These are phyloP conservation scores for Rhodotorula babjevae DNA, from an alignment of 768 basidiomycete genomes.

Conservation along the genomic window DNA sequence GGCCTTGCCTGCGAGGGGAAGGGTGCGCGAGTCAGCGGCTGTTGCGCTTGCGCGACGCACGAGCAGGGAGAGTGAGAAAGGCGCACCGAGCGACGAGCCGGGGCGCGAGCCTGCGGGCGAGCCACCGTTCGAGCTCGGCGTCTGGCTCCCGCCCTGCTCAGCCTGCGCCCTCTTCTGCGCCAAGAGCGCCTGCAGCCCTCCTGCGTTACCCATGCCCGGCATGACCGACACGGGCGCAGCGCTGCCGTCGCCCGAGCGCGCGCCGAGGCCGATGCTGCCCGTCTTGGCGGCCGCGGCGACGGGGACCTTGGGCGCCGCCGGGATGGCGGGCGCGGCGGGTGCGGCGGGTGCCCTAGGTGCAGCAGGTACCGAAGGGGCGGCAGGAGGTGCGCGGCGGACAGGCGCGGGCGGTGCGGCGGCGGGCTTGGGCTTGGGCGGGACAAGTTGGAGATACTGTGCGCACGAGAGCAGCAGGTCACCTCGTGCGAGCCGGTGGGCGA, in stretches of 20 bases:
- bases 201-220: constrained; percentile 58
- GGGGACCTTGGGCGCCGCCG: constrained; percentile 45
- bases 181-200: constrained; percentile 37
- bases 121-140: constrained; percentile 63
- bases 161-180: constrained; percentile 37
- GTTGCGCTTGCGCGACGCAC: no score
- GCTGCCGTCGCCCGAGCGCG: constrained; percentile 57
- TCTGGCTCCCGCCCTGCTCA: constrained; percentile 48
- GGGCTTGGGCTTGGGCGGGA: constrained; percentile 71
- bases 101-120: constrained; percentile 49
- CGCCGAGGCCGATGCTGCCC: constrained; percentile 33
- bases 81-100: constrained; percentile 46
- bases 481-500: no score
- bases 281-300: constrained; percentile 37
- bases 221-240: constrained; percentile 78
- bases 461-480: neutral
- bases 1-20: constrained; percentile 48
- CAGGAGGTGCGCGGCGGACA: constrained; percentile 51
- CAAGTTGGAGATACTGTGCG: constrained; percentile 50
- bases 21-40: neutral
- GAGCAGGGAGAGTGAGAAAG: constrained; percentile 50
- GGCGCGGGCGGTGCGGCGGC: constrained; percentile 59
- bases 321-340: constrained; percentile 10
- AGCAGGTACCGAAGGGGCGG: constrained; percentile 47
- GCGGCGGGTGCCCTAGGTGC: constrained; percentile 25